Evolutionary conservation across 2,329 filamentous ascomycete species (phyloP), one percentile per base, ranked within the genome.

Genomic region (Dactylellina parvicollis): DNA sequence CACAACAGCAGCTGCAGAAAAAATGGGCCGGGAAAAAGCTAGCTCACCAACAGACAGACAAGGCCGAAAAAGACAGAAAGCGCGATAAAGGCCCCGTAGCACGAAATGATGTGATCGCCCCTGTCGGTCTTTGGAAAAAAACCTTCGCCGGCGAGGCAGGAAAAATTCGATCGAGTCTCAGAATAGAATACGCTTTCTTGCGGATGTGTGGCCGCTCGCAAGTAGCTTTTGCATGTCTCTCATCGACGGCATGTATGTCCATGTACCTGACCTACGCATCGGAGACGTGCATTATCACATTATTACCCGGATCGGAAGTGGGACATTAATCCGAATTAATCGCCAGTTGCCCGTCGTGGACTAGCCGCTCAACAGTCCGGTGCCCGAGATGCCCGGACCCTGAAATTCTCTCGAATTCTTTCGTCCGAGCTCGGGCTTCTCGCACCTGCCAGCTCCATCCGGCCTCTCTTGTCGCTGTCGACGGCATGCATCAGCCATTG

Each of bases 341-440:
- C 18, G 4, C 9, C 18, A 14, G 46, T 22, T 73, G 8, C 67
- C 47, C 8, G 8, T 66, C 20, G 5, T 14, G 47, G 60, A 16
- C 38, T 73, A 61, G 69, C 16, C 14, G n/a, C 16, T 18, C 5
- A 20, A 18, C 16, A 14, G 2, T 55, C 60, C 69, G 69, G 69
- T 73, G 60, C 26, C 64, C 69, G 69, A 66, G 60, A 49, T 46
- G 59, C 49, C 69, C 60, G 69, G 49, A 66, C 59, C 59, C 69
- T 55, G 69, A 46, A 59, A 44, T 24, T n/a, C 18, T 22, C 42
- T 12, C 42, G 3, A 10, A 4, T 40, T 73, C 67, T 73, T 54
- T 66, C 69, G 69, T 66, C 69, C 69, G 69, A 73, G 69, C 69
- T 73, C 69, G 69, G 69, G 50, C 47, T 64, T 50, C 40, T 47